Evolutionary conservation across 2,329 filamentous ascomycete species (phyloP).

Genomic region (Cladosporium sp.): DNA sequence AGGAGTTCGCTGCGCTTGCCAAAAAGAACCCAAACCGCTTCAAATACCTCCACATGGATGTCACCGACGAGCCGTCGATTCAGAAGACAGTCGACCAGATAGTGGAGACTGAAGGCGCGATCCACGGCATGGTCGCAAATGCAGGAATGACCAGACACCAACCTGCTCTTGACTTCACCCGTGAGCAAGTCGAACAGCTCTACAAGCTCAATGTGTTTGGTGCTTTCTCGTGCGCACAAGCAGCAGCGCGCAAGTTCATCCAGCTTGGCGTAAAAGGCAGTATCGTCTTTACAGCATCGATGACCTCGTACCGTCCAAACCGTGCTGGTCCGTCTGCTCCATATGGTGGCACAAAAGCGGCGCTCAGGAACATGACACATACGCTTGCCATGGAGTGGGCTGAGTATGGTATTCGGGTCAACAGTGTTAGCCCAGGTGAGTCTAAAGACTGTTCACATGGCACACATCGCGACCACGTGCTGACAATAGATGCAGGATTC

Average conservation of each 20-base stretch:
- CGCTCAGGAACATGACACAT: conserved; percentile 29
- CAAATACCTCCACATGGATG: conserved; percentile 35
- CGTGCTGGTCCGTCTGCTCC: conserved; percentile 35
- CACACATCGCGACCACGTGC: neutral
- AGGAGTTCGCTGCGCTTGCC: conserved; percentile 31
- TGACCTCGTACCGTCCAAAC: conserved; percentile 38
- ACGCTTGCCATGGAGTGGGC: conserved; percentile 40
- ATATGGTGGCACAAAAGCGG: conserved; percentile 32
- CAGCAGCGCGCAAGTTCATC: conserved; percentile 37
- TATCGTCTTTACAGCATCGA: conserved; percentile 40
- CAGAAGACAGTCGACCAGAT: conserved; percentile 29
- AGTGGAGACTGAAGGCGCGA: conserved; percentile 26
- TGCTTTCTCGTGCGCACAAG: conserved; percentile 38
- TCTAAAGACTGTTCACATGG: neutral
- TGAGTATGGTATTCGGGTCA: conserved; percentile 30
- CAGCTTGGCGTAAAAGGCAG: conserved; percentile 38
- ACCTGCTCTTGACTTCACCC: conserved; percentile 32
- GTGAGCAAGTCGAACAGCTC: conserved; percentile 35
- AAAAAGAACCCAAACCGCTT: conserved; percentile 31
- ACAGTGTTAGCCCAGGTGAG: conserved; percentile 28
- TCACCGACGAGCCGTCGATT: conserved; percentile 30
- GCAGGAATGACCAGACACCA: conserved; percentile 36
- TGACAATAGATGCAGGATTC: conserved; percentile 17
- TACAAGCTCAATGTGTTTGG: conserved; percentile 42
- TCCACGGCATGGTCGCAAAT: conserved; percentile 33